Evolutionary conservation across 768 basidiomycete genomes (phyloP), one percentile per base, ranked within the genome.

Genomic region (Lactarius pseudohatsudake): DNA sequence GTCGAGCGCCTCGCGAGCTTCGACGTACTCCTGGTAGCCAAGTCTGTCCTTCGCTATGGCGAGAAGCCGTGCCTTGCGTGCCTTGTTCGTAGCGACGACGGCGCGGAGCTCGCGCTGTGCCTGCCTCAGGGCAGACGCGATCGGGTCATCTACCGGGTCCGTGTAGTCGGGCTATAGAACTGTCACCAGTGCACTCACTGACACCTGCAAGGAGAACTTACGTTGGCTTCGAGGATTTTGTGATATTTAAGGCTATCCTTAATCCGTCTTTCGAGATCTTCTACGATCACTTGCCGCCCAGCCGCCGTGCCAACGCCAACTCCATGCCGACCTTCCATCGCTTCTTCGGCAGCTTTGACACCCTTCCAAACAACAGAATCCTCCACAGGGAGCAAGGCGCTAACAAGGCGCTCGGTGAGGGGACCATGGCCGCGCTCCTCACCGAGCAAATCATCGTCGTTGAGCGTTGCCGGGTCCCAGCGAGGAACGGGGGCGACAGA

Each of bases 11-110:
- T 96, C 94, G 20, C 95, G 86, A 9, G 86, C 76, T 36, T 92
- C 90, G 64, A 92, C 77, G 78, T 96, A 98, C 73, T 98, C 96
- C 72, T 94, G 92, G 74, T 94, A 92, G 7, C 89, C 94, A 20
- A 98, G 82, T 26, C 95, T 86, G 72, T 95, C 92, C 66, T 89
- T 86, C 34, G 95, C 94, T 67, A 95, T 84, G 16, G 81, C 79
- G 16, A 82, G 82, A 2, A 98, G 83, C 4, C 91, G 87, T 36
- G 78, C 77, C 74, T 90, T 90, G 15, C 96, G 88, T 3, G 86
- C 85, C 72, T 95, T 93, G 81, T 99, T 99, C 65, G 86, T 82
- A 10, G 87, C 83, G 2, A 90, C 81, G 58, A 98, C 91, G 7
- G 79, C 79, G 11, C 90, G 86, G 6, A 99, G 83, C 70, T 94